phyloP scores from a whole-genome alignment of 2,329 filamentous ascomycete species.

The Scytalidium sp. region DNA sequence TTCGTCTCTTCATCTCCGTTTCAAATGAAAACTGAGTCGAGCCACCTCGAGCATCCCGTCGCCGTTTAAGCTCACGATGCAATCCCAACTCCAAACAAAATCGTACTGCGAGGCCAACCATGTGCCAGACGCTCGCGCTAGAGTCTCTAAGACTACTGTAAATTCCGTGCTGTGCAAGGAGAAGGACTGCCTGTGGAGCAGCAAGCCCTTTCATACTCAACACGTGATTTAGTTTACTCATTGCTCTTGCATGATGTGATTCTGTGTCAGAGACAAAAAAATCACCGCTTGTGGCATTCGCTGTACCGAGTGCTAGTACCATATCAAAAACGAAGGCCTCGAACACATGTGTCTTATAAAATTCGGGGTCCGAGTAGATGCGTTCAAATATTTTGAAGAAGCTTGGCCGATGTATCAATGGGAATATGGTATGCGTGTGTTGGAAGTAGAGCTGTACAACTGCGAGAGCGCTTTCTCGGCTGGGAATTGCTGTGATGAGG shows the following conservation, averaged over 20 bases:
- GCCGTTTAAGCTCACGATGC: conserved; percentile 12
- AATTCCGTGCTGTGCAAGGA: conserved; percentile 40
- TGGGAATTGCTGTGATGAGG: neutral
- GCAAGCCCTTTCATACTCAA: conserved; percentile 31
- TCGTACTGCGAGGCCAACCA: conserved; percentile 40
- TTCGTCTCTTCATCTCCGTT: conserved; percentile 33
- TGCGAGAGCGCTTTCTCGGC: conserved; percentile 2
- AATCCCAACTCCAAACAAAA: conserved; percentile 24
- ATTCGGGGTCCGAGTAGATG: conserved; percentile 7
- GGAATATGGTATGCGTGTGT: conserved; percentile 15
- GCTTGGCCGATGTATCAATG: conserved; percentile 12
- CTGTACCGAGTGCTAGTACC: conserved; percentile 34
- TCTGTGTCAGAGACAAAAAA: too few relatives aligned
- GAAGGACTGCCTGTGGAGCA: conserved; percentile 36
- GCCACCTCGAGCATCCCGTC: conserved; percentile 6
- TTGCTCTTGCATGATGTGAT: conserved; percentile 36
- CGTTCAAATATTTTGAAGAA: conserved; percentile 11
- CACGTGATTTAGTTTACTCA: conserved; percentile 32
- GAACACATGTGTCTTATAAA: conserved; percentile 3
- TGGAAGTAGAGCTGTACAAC: conserved; percentile 13
- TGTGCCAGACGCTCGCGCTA: conserved; percentile 40
- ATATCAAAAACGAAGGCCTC: conserved; percentile 41
- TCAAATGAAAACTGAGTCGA: conserved; percentile 7
- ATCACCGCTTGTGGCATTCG: neutral
- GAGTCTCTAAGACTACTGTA: conserved; percentile 35